Conservation (phyloP, 441 rosid species). For the Sinapis alba region DNA sequence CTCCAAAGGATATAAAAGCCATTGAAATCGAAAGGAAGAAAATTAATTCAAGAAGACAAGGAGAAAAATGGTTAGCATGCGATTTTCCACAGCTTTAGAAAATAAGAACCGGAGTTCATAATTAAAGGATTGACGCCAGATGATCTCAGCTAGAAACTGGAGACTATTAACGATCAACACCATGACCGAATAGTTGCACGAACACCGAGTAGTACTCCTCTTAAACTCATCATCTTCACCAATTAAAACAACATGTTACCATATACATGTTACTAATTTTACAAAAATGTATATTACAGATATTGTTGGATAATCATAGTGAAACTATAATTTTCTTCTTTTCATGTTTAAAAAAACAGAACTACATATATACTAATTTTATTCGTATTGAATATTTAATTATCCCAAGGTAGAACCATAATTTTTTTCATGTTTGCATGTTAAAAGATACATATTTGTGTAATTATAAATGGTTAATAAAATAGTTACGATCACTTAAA, state of each 20-base stretch:
- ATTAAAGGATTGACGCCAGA: too few species aligned
- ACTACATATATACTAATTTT: neutral
- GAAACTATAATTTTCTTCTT: neutral
- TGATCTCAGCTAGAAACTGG: too few species aligned
- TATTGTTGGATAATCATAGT: neutral
- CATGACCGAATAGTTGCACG: too few species aligned
- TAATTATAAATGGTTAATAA: neutral
- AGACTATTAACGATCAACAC: too few species aligned
- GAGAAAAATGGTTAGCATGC: too few species aligned
- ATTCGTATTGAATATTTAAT: neutral
- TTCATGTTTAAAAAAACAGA: neutral
- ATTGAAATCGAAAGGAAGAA: too few species aligned
- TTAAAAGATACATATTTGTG: neutral
- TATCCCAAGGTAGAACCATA: neutral
- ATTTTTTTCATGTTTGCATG: neutral
- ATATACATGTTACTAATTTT: neutral
- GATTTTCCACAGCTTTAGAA: too few species aligned
- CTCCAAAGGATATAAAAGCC: too few species aligned
- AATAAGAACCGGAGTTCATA: too few species aligned
- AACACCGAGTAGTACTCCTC: neutral
- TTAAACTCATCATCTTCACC: neutral
- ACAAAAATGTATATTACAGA: neutral
- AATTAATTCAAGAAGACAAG: too few species aligned
- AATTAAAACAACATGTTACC: neutral
- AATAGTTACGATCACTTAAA: too few species aligned